Conservation (phyloP, 2,329 filamentous ascomycete species). For the Ophiostoma sp. region DNA sequence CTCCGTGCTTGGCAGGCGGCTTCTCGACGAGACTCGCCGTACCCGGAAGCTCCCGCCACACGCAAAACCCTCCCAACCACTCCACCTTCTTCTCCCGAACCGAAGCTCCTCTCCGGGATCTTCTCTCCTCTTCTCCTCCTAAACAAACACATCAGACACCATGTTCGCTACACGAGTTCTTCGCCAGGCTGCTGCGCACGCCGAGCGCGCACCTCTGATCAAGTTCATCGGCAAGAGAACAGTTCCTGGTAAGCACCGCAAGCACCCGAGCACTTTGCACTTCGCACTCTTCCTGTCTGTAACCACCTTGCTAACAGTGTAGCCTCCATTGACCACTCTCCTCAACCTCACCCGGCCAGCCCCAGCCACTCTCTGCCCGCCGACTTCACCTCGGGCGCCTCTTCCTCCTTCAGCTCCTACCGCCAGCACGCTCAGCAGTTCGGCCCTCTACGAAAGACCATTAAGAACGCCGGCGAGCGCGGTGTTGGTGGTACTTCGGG, state of each 20-base stretch:
- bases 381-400: conserved; percentile 47
- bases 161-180: conserved; percentile 61
- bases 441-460: conserved; percentile 67
- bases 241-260: conserved; percentile 52
- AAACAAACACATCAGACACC: conserved; percentile 27
- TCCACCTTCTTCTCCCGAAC: not conserved
- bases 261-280: not conserved
- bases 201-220: conserved; percentile 62
- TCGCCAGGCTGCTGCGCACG: conserved; percentile 59
- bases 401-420: conserved; percentile 71
- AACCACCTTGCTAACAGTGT: no score
- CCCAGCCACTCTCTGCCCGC: conserved; percentile 64
- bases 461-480: conserved; percentile 39
- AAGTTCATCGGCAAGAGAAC: conserved; percentile 62
- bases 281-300: not conserved
- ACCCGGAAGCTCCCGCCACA: conserved; percentile 9
- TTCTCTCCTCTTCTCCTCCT: not conserved
- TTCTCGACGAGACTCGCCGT: conserved; percentile 1
- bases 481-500: conserved; percentile 65
- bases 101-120: not conserved
- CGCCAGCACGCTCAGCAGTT: conserved; percentile 77
- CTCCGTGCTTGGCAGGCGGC: not conserved
- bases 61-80: not conserved
- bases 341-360: conserved; percentile 71
- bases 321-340: conserved; percentile 73